Evolutionary conservation across 768 basidiomycete species (phyloP), one percentile per base, ranked within the genome.

Genomic region (Amanita fuliginea): DNA sequence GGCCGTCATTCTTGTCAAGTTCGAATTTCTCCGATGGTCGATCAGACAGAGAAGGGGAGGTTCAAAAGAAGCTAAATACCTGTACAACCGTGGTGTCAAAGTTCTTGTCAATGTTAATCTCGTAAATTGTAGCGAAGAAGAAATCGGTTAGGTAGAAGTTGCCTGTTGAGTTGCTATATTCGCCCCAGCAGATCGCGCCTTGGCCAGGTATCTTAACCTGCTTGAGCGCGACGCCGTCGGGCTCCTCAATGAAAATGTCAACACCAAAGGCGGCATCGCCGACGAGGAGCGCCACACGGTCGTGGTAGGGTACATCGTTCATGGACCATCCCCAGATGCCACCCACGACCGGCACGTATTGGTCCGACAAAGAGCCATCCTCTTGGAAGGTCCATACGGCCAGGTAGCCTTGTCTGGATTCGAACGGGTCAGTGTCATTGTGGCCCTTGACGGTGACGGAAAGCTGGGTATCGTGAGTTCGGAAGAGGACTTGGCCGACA

Each of bases 301-400:
- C 64, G 60, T 62, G 64, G 11, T 64, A 62, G 52, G 67, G 57
- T 37, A 73, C 65, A 37, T 71, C 46, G 4, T 66, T 68, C 69
- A 75, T 67, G 14, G 69, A 69, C 65, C 76, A 77, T 1, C 73
- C 73, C n/a, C 74, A 64, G 0, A 70, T 58, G 5, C 74, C 76
- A 18, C 74, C 73, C 8, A 56, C 46, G 3, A 67, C 54, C 13
- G 71, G 66, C 59, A 56, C 52, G 19, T 71, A 72, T 48, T 71
- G 59, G 26, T 55, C 30, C 2, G 75, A 75, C 26, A 77, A 68
- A 3, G 70, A 67, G 16, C 72, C 73, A 49, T 74, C 69, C 8
- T 51, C 35, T 6, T 61, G 64, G 44, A 77, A 61, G 50, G 73
- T 68, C 72, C 73, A 78, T 11, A 69, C 64, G 10, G 77, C 75